Conservation (phyloP, 352 stramenopile species). For the Phytopythium helicoides region DNA sequence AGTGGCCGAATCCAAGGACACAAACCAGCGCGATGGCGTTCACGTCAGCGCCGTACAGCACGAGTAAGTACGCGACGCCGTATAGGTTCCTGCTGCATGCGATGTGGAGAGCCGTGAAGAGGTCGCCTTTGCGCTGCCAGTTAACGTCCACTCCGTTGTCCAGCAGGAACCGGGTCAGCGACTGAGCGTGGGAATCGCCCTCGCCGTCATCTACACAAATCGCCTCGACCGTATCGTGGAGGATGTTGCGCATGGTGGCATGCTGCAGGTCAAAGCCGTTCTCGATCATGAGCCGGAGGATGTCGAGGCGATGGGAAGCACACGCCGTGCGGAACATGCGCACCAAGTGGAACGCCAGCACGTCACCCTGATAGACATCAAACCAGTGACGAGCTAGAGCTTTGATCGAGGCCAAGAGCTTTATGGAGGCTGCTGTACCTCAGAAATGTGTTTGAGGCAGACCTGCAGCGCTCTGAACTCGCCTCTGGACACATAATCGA, state of each 20-base stretch:
- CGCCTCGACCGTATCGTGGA: conserved; percentile 49
- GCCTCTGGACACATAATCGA: conserved; percentile 43
- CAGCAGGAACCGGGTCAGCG: conserved; percentile 58
- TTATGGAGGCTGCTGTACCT: conserved; percentile 21
- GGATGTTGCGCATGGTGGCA: conserved; percentile 44
- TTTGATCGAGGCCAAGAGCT: too few relatives aligned
- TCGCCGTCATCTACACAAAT: conserved; percentile 20
- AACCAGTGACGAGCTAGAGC: background rate
- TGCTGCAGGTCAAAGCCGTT: conserved; percentile 68
- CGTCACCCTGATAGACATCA: conserved; percentile 23
- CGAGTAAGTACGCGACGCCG: conserved; percentile 52
- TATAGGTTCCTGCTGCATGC: conserved; percentile 64
- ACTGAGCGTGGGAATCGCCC: conserved; percentile 39
- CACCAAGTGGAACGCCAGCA: conserved; percentile 61
- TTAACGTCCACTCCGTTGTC: conserved; percentile 67
- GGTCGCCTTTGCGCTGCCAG: conserved; percentile 62
- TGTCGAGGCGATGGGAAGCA: conserved; percentile 33
- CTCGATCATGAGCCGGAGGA: conserved; percentile 58
- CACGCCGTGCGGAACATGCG: conserved; percentile 73
- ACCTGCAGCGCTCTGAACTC: conserved; percentile 49
- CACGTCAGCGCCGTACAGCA: conserved; percentile 70
- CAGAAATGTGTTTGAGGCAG: conserved; percentile 41
- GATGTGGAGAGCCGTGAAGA: conserved; percentile 63
- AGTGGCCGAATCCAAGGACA: background rate
- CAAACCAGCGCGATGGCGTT: conserved; percentile 63